Evolutionary conservation across 495 filamentous ascomycete species (phyloP).

Genomic region (Endocarpon pusillum): DNA sequence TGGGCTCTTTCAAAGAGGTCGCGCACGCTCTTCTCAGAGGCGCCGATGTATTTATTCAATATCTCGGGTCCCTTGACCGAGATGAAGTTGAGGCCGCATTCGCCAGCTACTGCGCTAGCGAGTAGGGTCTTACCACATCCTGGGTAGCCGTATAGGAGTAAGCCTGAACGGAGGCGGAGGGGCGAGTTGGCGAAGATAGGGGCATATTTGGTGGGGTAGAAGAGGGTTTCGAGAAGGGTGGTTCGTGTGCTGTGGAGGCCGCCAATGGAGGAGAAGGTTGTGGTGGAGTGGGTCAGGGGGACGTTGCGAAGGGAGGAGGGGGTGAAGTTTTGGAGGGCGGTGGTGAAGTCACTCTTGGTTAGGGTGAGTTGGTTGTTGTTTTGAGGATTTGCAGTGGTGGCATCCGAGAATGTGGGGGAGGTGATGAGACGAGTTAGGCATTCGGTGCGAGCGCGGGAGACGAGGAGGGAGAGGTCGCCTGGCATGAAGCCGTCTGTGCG

Average conservation of each 20-base stretch:
- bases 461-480: slow-evolving; percentile 71
- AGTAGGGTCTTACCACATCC: slow-evolving; percentile 93
- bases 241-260: slow-evolving; percentile 71
- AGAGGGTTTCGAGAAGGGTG: slow-evolving; percentile 78
- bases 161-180: slow-evolving; percentile 74
- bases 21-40: slow-evolving; percentile 82
- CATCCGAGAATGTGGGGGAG: too few relatives aligned
- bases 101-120: slow-evolving; percentile 82
- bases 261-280: slow-evolving; percentile 78
- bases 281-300: slow-evolving; percentile 74
- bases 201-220: slow-evolving; percentile 95
- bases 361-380: slow-evolving; percentile 39
- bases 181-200: slow-evolving; percentile 95
- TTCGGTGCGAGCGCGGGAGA: slow-evolving; percentile 78
- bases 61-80: slow-evolving; percentile 96
- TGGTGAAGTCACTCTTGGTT: slow-evolving; percentile 55
- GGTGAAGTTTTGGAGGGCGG: slow-evolving; percentile 77
- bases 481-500: slow-evolving; percentile 97
- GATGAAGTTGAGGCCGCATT: slow-evolving; percentile 96
- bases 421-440: slow-evolving; percentile 82
- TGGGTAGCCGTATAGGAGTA: slow-evolving; percentile 86
- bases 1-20: slow-evolving; percentile 87
- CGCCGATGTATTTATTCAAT: slow-evolving; percentile 95
- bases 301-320: slow-evolving; percentile 89
- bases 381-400: too few relatives aligned